A percentile compares a stretch with the other conserved stretches of the same genome.
Evolutionary conservation across 1,139 yeast species (phyloP).

Genomic region (Hemisphaericaspora xylanilytica): DNA sequence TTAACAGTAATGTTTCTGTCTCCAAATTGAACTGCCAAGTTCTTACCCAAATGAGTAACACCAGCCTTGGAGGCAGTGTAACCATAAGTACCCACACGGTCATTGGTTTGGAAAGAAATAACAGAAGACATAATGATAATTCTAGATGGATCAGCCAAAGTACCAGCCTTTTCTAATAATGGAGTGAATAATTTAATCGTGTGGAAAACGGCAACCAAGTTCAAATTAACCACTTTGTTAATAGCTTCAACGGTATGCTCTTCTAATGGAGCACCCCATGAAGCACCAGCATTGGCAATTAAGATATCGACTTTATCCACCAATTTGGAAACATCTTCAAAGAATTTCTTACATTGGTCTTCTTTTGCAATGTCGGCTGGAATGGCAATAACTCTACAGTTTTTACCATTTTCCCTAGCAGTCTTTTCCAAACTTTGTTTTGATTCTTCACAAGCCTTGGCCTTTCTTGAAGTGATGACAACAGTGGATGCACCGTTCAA

Average conservation of each 20-base stretch:
- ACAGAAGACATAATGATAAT: constrained; percentile 68
- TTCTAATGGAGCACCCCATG: constrained; percentile 72
- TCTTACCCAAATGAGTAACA: constrained; percentile 65
- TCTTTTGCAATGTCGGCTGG: constrained; percentile 61
- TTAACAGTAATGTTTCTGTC: constrained; percentile 67
- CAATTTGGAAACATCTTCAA: constrained; percentile 38
- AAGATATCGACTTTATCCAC: constrained; percentile 57
- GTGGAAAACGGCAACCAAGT: constrained; percentile 69
- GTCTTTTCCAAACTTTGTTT: constrained; percentile 48
- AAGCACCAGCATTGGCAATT: constrained; percentile 78
- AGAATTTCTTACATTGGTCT: constrained; percentile 49
- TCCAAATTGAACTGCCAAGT: constrained; percentile 62
- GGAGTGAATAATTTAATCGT: constrained; percentile 64
- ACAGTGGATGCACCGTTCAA: constrained; percentile 63
- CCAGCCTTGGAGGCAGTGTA: constrained; percentile 79
- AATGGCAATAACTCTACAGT: constrained; percentile 49
- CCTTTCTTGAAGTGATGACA: constrained; percentile 66
- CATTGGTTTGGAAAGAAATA: constrained; percentile 46
- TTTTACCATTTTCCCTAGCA: constrained; percentile 40
- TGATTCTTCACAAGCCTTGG: constrained; percentile 61
- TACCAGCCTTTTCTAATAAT: constrained; percentile 53
- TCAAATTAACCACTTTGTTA: constrained; percentile 62
- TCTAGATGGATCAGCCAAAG: constrained; percentile 61
- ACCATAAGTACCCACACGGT: constrained; percentile 59
- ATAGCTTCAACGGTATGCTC: constrained; percentile 63